Evolutionary conservation across 331 rosid genomes (phyloP), one percentile per base, ranked within the genome.

Genomic region (Quercus phellos): DNA sequence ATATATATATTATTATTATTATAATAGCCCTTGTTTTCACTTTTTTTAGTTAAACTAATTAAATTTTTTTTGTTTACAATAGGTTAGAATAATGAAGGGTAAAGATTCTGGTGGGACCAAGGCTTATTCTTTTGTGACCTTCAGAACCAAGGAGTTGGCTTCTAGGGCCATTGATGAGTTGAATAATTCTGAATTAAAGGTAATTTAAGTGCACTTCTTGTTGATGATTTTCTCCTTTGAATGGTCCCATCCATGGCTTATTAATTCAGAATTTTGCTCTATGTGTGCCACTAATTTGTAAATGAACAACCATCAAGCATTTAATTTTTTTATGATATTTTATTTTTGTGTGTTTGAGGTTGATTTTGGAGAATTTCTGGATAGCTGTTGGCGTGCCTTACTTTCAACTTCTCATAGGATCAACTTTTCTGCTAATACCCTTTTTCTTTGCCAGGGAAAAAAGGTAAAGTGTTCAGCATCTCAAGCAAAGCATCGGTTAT

Each of bases 31-130:
- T 22, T 70, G 26, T 12, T 43, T 74, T 43, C 75, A 1, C 74
- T 63, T 75, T 68, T 21, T 51, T 6, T 59, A 38, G 70, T 17
- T 13, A 55, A 54, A 9, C 82, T 74, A 58, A 83, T 78, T 8
- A 55, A 55, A 69, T 72, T 72, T 58, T 64, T n/a, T 16, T 76
- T 32, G 6, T 21, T 73, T 76, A 38, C 18, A 21, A 74, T 86
- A 91, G 96, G 91, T 89, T 74, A 89, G 92, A 82, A 73, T 88
- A 75, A 86, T 91, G 91, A 88, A 88, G 77, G 92, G 90, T 54
- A 88, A 88, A 80, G 94, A 86, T 29, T 63, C 84, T 3, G 70
- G 84, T 60, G 90, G 78, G 75, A 83, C 81, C 69, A 89, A 85
- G 75, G 87, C 92, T 42, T 89, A 86, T 80, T 91, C 97, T 53